Evolutionary conservation across 2,329 filamentous ascomycete genomes (phyloP), one percentile per base, ranked within the genome.

Genomic region (Ambrosiella xylebori): DNA sequence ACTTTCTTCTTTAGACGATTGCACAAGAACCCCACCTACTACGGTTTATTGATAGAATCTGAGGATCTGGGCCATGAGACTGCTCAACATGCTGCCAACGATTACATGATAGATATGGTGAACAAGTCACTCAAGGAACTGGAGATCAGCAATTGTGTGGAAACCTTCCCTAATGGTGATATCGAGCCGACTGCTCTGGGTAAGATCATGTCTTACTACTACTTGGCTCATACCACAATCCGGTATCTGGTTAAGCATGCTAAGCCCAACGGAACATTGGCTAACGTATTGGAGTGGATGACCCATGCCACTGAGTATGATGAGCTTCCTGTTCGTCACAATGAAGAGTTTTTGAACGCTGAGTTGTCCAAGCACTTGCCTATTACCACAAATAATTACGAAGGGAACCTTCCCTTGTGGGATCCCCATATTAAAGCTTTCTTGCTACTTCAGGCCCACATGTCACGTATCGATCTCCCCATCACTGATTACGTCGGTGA

Each of bases 181-280:
- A 83, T 98, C 36, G 86, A 95, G 64, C 76, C 91, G 0, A 97
- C 93, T 0, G 84, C 91, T 0, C 78, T 97, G 6, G 93, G 93
- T 65, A 96, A 95, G 73, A 97, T 98, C 66, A 96, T 97, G 88
- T 95, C 87, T 69, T 98, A 97, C 76, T 98, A 98, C 76, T 98
- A 98, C 67, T 82, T 93, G 53, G 94, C 90, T 0, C 93, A 98
- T 73, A 86, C 86, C 70, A 98, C 93, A 0, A 89, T 98, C 65
- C 86, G 93, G 1, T 84, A 88, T 65, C 79, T 98, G 6, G 81
- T 86, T 62, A 77, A 80, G 52, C 79, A 91, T 63, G 87, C 86
- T 27, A 91, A 86, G 65, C 78, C 82, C 0, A 73, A 82, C 15
- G 88, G 86, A 1, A 81, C 78, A 0, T 94, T 98, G 67, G 77